Evolutionary conservation across 1,284 basidiomycete species (phyloP).

Genomic region (Tilletiopsis washingtonensis): DNA sequence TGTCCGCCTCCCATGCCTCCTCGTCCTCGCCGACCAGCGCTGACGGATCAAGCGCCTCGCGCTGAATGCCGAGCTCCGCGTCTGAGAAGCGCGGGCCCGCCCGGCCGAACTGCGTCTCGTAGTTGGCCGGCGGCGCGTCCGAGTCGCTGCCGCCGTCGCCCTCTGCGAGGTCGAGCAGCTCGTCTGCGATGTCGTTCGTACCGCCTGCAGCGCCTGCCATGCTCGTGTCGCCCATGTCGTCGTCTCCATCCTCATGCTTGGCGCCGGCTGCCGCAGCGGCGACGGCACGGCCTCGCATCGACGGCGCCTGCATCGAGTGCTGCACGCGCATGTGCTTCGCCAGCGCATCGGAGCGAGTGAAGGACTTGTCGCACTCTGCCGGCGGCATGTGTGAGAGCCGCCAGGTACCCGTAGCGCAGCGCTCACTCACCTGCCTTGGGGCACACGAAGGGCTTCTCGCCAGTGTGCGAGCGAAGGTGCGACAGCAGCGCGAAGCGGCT

Average conservation of each 20-base stretch:
- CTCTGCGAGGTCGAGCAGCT: constrained; percentile 28
- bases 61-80: constrained; percentile 26
- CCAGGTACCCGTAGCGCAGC: constrained; percentile 1
- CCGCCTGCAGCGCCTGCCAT: constrained; percentile 1
- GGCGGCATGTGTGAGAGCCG: background rate
- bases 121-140: constrained; percentile 3
- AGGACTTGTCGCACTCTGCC: constrained; percentile 82
- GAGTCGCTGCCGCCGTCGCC: constrained; percentile 13
- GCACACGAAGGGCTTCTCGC: constrained; percentile 85
- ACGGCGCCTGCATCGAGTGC: constrained; percentile 52
- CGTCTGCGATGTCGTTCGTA: constrained; percentile 15
- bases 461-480: constrained; percentile 71
- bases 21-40: constrained; percentile 6
- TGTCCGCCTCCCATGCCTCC: constrained; percentile 14
- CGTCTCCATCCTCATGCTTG: constrained; percentile 12
- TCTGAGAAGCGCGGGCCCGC: background rate
- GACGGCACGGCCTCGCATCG: constrained; percentile 19
- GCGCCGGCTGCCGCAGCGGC: constrained; percentile 2
- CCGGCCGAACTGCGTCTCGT: background rate
- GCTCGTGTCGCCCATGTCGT: background rate
- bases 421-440: constrained; percentile 59
- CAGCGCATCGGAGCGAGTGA: constrained; percentile 81
- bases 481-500: constrained; percentile 78
- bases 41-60: background rate
- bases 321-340: constrained; percentile 83